Evolutionary conservation across 2,329 filamentous ascomycete genomes (phyloP).

Genomic region (Colletotrichum sidae): DNA sequence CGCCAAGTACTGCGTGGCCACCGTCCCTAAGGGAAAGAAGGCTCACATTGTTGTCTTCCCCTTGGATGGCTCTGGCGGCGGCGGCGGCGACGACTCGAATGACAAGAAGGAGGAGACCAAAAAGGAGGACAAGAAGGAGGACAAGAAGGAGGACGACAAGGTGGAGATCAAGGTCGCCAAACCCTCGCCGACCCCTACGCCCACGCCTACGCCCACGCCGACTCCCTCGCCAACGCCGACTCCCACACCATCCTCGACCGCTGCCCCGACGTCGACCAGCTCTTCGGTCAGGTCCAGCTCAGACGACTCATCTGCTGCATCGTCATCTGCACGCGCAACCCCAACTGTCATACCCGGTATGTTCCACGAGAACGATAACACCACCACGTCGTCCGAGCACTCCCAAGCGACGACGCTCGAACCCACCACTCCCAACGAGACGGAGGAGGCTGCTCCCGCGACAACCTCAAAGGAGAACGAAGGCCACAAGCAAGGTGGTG

Average conservation of each 20-base stretch:
- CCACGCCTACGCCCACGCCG: slow-evolving; percentile 41
- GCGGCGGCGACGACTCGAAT: slow-evolving; percentile 37
- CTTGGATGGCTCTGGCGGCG: slow-evolving; percentile 56
- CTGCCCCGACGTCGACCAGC: slow-evolving; percentile 38
- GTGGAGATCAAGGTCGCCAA: slow-evolving; percentile 29
- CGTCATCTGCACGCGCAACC: slow-evolving; percentile 9
- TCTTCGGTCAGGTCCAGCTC: slow-evolving; percentile 26
- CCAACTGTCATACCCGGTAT: slow-evolving; percentile 57
- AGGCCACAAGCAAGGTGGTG: slow-evolving; percentile 60
- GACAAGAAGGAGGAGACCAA: slow-evolving; percentile 37
- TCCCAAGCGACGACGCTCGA: slow-evolving; percentile 41
- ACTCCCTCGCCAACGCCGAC: slow-evolving; percentile 39
- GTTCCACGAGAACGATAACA: slow-evolving; percentile 65
- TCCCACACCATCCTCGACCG: slow-evolving; percentile 44
- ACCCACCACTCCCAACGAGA: slow-evolving; percentile 41
- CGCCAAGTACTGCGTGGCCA: slow-evolving; percentile 81
- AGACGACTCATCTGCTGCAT: neutral
- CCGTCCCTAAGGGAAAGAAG: slow-evolving; percentile 72
- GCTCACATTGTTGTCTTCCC: slow-evolving; percentile 75
- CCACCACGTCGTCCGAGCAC: slow-evolving; percentile 40
- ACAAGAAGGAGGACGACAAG: slow-evolving; percentile 22
- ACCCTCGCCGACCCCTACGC: slow-evolving; percentile 36
- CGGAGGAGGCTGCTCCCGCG: slow-evolving; percentile 43
- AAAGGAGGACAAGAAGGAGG: slow-evolving; percentile 6
- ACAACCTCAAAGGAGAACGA: slow-evolving; percentile 57